Evolutionary conservation across 768 basidiomycete species (phyloP), one percentile per base, ranked within the genome.

Genomic region (Leucosporidium creatinivorum): DNA sequence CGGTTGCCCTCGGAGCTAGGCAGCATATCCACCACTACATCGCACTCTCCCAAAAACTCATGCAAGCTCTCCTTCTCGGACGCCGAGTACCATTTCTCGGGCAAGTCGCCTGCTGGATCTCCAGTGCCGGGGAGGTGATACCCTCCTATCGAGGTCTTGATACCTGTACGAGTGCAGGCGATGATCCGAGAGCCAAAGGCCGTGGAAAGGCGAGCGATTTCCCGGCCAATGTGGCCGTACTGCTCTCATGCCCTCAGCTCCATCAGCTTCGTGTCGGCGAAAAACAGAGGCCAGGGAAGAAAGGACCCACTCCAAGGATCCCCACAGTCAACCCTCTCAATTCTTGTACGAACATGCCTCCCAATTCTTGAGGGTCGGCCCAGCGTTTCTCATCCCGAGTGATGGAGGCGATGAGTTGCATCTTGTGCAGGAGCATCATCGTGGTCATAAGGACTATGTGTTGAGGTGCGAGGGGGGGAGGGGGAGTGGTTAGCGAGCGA

Each of bases 391-490:
- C 65, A 19, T 49, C 59, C 17, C 56, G 50, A 19, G 54, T 51
- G 25, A 57, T 57, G 30, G 48, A 30, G 31, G 18, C 21, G 25
- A 62, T 13, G 17, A 13, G 65, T 26, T 55, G 21, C 25, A 57
- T 31, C 28, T 60, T 47, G 51, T 39, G 51, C 15, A 50, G 36
- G 36, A 52, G 61, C 15, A 33, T 51, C 52, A 62, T 56, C 17
- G 33, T 54, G 13, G 66, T 62, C 62, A 66, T 62, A 36, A 65
- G 48, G 47, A 69, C 58, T 7, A 59, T 64, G n/a, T 61, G 51
- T 17, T 13, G n/a, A n/a, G n/a, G n/a, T 2, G 3, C 2, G 19
- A 15, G 30, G n/a, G n/a, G 15, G 39, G n/a, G 23, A 3, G 15
- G 4, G 39, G n/a, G 39, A 1, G 23, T 2, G 15, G 25, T n/a